Percentiles rank a stretch among this genome's conserved stretches.
Conservation (phyloP, 2,329 filamentous ascomycete species). For the Stachybotrys chartarum region DNA sequence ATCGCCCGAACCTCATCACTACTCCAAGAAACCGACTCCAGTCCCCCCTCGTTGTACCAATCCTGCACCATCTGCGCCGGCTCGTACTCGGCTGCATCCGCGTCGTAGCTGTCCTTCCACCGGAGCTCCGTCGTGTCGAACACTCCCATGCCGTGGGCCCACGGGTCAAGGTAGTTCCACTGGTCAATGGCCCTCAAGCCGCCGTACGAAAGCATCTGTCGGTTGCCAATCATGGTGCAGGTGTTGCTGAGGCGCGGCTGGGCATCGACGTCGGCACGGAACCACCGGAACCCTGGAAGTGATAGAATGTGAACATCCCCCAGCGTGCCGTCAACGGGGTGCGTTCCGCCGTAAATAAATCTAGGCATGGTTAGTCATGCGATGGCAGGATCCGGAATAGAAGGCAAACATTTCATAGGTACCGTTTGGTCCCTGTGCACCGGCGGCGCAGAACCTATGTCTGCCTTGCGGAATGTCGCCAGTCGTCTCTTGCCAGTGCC, state of each 20-base stretch:
- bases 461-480: slow-evolving; percentile 18
- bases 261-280: slow-evolving; percentile 15
- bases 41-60: slow-evolving; percentile 23
- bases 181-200: slow-evolving; percentile 12
- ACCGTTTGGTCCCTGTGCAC: slow-evolving; percentile 18
- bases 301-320: slow-evolving; percentile 27
- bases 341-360: slow-evolving; percentile 28
- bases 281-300: slow-evolving; percentile 29
- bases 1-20: slow-evolving; percentile 14
- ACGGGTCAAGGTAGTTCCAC: slow-evolving; percentile 20
- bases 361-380: slow-evolving; percentile 9
- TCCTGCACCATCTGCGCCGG: slow-evolving; percentile 20
- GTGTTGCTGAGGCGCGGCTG: slow-evolving; percentile 19
- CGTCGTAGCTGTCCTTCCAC: slow-evolving; percentile 26
- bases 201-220: slow-evolving; percentile 32
- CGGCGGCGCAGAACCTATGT: slow-evolving; percentile 25
- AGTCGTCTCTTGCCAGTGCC: slow-evolving; percentile 25
- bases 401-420: slow-evolving; percentile 27
- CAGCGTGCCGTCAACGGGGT: slow-evolving; percentile 11
- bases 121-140: slow-evolving; percentile 29
- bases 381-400: not conserved
- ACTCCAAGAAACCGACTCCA: slow-evolving; percentile 17
- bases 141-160: slow-evolving; percentile 28
- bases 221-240: slow-evolving; percentile 25
- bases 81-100: slow-evolving; percentile 24